A percentile compares a stretch with the other conserved stretches of the same genome.
These are phyloP conservation scores for Coemansia furcata DNA, from an alignment of 192 early-diverging fungal species.

Conservation along the genomic window DNA sequence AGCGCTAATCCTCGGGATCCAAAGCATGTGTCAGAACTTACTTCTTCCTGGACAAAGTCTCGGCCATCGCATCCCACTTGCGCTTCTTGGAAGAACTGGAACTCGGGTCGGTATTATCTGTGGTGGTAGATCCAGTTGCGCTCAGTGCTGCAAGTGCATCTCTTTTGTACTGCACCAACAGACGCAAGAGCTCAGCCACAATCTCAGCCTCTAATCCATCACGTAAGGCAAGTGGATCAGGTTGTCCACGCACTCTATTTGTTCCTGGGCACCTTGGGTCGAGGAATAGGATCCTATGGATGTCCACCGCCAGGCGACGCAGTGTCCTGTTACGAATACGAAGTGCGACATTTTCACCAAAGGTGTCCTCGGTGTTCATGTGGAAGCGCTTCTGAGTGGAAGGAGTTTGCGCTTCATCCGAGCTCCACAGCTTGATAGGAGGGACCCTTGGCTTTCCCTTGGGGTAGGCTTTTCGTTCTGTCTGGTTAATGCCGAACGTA, in stretches of 20 bases:
- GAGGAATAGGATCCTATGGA: background rate
- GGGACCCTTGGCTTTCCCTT: rapidly evolving
- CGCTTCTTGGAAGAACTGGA: background rate
- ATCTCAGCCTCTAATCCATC: background rate
- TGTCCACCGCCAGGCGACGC: background rate
- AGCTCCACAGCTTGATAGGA: background rate
- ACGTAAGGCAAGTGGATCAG: background rate
- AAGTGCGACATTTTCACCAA: background rate
- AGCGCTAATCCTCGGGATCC: too few relatives aligned
- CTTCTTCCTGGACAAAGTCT: background rate
- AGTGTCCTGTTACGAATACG: background rate
- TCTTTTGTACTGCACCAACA: background rate
- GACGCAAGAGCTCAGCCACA: background rate
- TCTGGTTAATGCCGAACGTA: background rate
- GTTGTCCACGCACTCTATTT: too few relatives aligned
- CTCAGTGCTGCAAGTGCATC: background rate
- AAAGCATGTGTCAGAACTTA: too few relatives aligned
- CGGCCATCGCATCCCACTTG: background rate
- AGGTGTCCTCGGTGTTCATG: background rate
- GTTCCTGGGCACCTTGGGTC: background rate
- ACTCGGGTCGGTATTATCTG: background rate
- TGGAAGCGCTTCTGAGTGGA: background rate
- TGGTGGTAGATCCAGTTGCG: background rate
- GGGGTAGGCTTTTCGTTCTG: background rate
- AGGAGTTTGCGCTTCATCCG: too few relatives aligned